phyloP scores from a whole-genome alignment of 1,284 basidiomycete species.

The Wallemia ichthyophaga region DNA sequence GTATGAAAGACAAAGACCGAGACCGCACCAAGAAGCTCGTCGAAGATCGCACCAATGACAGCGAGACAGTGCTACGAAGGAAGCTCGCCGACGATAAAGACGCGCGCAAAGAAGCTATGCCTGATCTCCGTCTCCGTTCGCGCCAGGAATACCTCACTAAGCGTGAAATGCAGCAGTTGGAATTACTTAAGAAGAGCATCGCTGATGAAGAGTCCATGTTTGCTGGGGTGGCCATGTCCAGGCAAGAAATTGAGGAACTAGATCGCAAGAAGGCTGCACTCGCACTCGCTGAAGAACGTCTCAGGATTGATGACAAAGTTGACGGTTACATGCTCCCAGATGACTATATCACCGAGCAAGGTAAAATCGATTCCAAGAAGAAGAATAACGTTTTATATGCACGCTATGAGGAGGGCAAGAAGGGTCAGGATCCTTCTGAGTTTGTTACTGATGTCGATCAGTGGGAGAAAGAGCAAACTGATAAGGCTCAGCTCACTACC shows the following conservation, averaged over 20 bases:
- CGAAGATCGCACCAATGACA: conserved; percentile 60
- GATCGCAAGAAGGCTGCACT: conserved; percentile 81
- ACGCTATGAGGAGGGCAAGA: conserved; percentile 50
- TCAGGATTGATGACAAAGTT: conserved; percentile 72
- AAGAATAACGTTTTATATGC: conserved; percentile 78
- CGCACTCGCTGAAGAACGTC: conserved; percentile 65
- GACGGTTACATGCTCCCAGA: conserved; percentile 85
- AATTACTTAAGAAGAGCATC: conserved; percentile 71
- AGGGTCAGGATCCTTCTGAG: conserved; percentile 38
- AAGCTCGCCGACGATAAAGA: conserved; percentile 56
- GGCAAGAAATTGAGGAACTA: conserved; percentile 45
- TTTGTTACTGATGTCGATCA: conserved; percentile 89
- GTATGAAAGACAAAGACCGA: conserved; percentile 52
- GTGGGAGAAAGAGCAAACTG: conserved; percentile 77
- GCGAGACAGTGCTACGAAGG: conserved; percentile 51
- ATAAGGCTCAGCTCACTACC: conserved; percentile 56
- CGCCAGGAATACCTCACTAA: conserved; percentile 86
- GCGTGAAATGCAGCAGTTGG: conserved; percentile 81
- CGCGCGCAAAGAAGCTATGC: conserved; percentile 46
- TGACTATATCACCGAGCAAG: conserved; percentile 92
- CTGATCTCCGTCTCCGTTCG: conserved; percentile 49
- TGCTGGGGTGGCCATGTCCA: conserved; percentile 59
- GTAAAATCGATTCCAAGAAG: conserved; percentile 92
- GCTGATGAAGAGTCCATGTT: conserved; percentile 71
- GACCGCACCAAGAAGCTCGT: conserved; percentile 71